phyloP scores from a whole-genome alignment of 139 green algal species.

The Prasinococcaceae sp. region DNA sequence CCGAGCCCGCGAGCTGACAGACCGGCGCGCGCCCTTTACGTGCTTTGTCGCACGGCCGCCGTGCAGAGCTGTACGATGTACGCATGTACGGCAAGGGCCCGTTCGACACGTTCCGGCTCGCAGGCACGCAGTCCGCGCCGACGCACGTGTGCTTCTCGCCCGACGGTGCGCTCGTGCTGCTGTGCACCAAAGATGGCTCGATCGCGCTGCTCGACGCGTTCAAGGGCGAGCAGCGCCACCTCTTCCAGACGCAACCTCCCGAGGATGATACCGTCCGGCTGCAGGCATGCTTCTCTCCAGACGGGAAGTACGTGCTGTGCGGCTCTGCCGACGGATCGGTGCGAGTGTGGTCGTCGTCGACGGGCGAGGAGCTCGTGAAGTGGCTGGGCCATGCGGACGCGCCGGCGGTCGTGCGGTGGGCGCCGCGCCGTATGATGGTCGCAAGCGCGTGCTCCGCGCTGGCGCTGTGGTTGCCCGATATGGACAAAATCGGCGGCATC shows the following conservation, averaged over 20 bases:
- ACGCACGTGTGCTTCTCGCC: constrained; percentile 52
- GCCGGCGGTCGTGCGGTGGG: constrained; percentile 49
- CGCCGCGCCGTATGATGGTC: constrained; percentile 51
- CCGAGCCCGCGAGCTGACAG: neutral
- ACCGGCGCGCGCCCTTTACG: neutral
- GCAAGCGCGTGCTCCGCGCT: constrained; percentile 51
- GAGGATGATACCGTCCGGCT: constrained; percentile 18
- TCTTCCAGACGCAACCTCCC: constrained; percentile 9
- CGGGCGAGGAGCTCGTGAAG: constrained; percentile 30
- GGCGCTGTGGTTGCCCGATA: constrained; percentile 59
- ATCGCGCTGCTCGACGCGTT: constrained; percentile 76
- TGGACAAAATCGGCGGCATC: constrained; percentile 3
- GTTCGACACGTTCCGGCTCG: constrained; percentile 64
- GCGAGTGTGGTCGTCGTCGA: constrained; percentile 12
- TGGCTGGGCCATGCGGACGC: constrained; percentile 48
- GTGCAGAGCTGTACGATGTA: constrained; percentile 60
- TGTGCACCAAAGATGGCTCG: constrained; percentile 13
- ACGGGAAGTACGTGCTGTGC: constrained; percentile 59
- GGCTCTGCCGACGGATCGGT: constrained; percentile 20
- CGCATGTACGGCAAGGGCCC: constrained; percentile 57
- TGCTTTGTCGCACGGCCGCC: neutral
- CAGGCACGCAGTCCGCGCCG: constrained; percentile 2
- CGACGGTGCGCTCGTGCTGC: constrained; percentile 62
- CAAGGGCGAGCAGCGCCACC: constrained; percentile 25
- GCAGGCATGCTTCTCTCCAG: constrained; percentile 59